Evolutionary conservation across 306 rosid genomes (phyloP), one percentile per base, ranked within the genome.

Genomic region (Inga laurina): DNA sequence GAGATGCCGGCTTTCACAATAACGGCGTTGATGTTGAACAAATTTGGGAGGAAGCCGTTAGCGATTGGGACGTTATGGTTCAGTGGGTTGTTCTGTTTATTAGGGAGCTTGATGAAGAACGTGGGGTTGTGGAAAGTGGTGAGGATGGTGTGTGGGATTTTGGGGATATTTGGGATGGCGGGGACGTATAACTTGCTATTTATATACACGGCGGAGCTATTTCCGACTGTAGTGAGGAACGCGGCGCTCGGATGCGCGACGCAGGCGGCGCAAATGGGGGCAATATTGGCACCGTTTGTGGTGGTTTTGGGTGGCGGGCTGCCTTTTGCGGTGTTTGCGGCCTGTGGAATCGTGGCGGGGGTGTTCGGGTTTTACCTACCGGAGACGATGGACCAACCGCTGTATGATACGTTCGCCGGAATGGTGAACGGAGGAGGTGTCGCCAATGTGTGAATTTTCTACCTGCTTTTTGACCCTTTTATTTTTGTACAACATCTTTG

Each of bases 111-210:
- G 70, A 57, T 88, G 71, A 46, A 62, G 3, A 83, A 78, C 24
- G 82, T 21, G 22, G 98, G 92, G 19, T 18, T 51, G 2, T 87
- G 91, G 92, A 89, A 86, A 32, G 61, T 79, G 15, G 81, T 85
- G 76, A 90, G 77, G 43, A 81, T 91, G 94, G 83, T 79, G n/a
- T 94, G 93, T 76, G 94, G 95, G 34, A 22, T 94, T 59, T 57
- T 94, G n/a, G 98, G 98, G 51, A 94, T 94, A 22, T 95, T 95
- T 46, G 98, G 98, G 24, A 76, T 95, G 97, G 98, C 98, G 0
- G 98, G 98, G 68, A 95, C 97, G 52, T 93, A 93, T 43, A 95
- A 95, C 34, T 54, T 95, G 82, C 44, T 95, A 78, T 95, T 92
- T 64, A 92, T 95, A 49, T 95, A 92, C 65, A 89, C 98, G 2